Evolutionary conservation across 1,284 basidiomycete species (phyloP).

Genomic region (Ceratobasidium sp.): DNA sequence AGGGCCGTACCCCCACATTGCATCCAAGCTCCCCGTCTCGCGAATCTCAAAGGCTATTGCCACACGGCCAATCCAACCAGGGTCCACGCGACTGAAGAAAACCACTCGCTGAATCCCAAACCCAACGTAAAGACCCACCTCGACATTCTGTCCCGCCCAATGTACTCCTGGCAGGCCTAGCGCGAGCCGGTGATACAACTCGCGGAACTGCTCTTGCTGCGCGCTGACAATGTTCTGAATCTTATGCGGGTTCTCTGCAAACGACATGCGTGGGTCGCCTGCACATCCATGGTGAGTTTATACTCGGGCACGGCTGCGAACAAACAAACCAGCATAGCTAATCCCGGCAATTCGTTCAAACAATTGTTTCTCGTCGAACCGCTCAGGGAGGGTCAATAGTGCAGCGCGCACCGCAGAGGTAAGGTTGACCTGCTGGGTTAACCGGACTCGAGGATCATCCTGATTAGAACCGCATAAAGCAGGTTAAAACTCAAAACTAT

Average conservation of each 20-base stretch:
- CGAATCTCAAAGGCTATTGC: constrained; percentile 39
- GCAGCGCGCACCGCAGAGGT: constrained; percentile 89
- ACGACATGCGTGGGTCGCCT: constrained; percentile 93
- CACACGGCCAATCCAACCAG: background rate
- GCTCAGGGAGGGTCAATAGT: constrained; percentile 70
- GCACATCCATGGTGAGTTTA: background rate
- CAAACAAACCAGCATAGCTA: constrained; percentile 71
- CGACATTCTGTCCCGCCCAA: constrained; percentile 65
- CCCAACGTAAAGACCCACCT: constrained; percentile 24
- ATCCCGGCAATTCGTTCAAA: constrained; percentile 90
- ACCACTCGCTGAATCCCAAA: background rate
- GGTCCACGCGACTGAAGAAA: constrained; percentile 27
- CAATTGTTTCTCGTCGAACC: constrained; percentile 82
- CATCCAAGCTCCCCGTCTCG: background rate
- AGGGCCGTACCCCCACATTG: no score
- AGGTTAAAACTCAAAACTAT: constrained; percentile 34
- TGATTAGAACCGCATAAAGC: constrained; percentile 14
- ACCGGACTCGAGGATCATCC: constrained; percentile 87
- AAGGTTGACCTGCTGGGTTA: constrained; percentile 94
- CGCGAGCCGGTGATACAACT: constrained; percentile 86
- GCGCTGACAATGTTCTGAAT: constrained; percentile 92
- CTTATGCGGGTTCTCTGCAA: constrained; percentile 94
- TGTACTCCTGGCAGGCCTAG: constrained; percentile 81
- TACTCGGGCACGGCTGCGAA: background rate
- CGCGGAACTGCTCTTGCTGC: constrained; percentile 86